Conservation (phyloP, 1,139 yeast species). For the Magnusiomyces sp. region DNA sequence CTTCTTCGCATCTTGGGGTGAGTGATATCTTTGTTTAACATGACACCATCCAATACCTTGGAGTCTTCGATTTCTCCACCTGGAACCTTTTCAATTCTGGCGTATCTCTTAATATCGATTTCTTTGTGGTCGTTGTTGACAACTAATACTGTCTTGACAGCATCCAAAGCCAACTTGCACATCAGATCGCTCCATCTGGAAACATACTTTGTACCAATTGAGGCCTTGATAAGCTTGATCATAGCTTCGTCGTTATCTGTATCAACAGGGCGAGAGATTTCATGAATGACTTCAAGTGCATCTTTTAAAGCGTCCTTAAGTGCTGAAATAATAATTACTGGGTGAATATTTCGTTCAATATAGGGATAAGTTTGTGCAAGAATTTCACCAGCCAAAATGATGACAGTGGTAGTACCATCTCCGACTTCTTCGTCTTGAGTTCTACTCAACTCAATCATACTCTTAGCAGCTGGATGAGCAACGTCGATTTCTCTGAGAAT, state of each 20-base stretch:
- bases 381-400: conserved; percentile 87
- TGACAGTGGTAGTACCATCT: conserved; percentile 96
- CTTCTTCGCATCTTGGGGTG: conserved; percentile 95
- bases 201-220: conserved; percentile 94
- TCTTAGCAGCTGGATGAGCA: conserved; percentile 96
- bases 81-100: conserved; percentile 89
- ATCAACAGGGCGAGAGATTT: conserved; percentile 80
- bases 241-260: conserved; percentile 75
- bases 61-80: conserved; percentile 95
- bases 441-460: conserved; percentile 94
- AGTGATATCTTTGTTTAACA: conserved; percentile 92
- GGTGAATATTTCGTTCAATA: conserved; percentile 88
- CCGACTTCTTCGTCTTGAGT: conserved; percentile 99
- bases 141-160: conserved; percentile 75
- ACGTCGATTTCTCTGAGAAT: conserved; percentile 96
- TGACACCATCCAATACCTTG: conserved; percentile 79
- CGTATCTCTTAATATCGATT: conserved; percentile 88
- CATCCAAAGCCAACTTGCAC: conserved; percentile 82
- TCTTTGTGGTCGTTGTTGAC: conserved; percentile 63
- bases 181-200: conserved; percentile 85
- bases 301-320: conserved; percentile 85
- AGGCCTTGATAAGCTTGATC: conserved; percentile 77
- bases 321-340: conserved; percentile 92
- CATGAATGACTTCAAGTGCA: conserved; percentile 81
- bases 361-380: conserved; percentile 93